phyloP scores from a whole-genome alignment of 2,329 filamentous ascomycete genomes.

The Cadophora gregata region DNA sequence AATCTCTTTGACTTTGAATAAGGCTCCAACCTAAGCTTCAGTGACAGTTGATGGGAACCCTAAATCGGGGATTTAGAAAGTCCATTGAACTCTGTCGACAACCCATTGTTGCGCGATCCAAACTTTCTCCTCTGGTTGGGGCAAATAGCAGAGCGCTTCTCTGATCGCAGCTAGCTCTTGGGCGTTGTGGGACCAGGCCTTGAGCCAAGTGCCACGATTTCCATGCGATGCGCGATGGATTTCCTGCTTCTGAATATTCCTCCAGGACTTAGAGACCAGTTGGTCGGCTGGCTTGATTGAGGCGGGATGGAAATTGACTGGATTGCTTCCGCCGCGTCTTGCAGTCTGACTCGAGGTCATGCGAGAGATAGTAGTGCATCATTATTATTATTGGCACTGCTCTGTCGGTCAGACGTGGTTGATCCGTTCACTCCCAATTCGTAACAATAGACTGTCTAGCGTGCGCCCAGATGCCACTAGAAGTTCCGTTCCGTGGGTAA shows the following conservation, averaged over 20 bases:
- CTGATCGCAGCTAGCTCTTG: not conserved
- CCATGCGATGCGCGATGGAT: not conserved
- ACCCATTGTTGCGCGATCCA: not conserved
- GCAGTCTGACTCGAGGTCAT: not conserved
- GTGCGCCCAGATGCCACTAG: not conserved
- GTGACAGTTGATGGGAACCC: slow-evolving; percentile 12
- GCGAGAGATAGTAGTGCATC: not conserved
- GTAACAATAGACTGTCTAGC: not conserved
- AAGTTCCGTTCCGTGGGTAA: not conserved
- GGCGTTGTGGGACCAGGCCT: not conserved
- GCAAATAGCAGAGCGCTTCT: not conserved
- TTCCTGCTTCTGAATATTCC: not conserved
- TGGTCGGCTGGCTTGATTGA: not conserved
- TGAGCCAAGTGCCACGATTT: not conserved
- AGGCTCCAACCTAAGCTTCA: slow-evolving; percentile 10
- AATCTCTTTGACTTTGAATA: slow-evolving; percentile 21
- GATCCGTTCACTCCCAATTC: not conserved
- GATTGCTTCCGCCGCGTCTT: not conserved
- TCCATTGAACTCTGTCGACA: slow-evolving; percentile 12
- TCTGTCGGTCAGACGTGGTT: not conserved
- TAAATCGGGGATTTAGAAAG: slow-evolving; percentile 11
- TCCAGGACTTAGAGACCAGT: not conserved
- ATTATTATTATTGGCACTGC: not conserved
- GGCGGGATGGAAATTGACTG: not conserved
- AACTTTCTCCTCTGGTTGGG: not conserved